These are phyloP conservation scores for Penicillium sp. DNA, from an alignment of 2,329 filamentous ascomycete genomes.

Conservation along the genomic window DNA sequence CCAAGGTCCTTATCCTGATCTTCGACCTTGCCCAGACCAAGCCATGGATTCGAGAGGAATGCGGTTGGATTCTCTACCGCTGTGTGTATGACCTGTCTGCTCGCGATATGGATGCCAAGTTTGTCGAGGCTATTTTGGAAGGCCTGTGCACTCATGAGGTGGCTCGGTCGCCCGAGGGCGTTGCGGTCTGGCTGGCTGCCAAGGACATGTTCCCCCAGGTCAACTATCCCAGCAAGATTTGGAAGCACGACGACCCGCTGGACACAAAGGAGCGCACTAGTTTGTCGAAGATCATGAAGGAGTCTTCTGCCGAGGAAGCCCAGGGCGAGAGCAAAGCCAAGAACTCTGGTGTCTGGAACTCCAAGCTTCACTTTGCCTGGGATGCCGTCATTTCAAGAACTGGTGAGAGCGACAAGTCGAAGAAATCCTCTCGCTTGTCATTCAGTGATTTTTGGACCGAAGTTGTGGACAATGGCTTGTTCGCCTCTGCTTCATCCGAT, in stretches of 20 bases:
- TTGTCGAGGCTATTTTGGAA: constrained; percentile 63
- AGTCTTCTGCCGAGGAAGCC: constrained; percentile 45
- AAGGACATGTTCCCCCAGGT: constrained; percentile 64
- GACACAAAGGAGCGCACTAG: constrained; percentile 65
- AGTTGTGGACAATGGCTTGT: constrained; percentile 81
- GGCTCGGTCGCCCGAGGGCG: constrained; percentile 79
- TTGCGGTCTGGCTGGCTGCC: constrained; percentile 81
- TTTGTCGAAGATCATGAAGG: constrained; percentile 76
- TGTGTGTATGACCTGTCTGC: constrained; percentile 59
- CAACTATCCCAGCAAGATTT: constrained; percentile 67
- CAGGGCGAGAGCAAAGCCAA: constrained; percentile 33
- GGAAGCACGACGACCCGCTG: constrained; percentile 72
- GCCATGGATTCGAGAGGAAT: constrained; percentile 85
- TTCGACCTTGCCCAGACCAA: constrained; percentile 76
- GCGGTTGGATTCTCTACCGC: constrained; percentile 77
- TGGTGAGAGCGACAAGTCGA: constrained; percentile 33
- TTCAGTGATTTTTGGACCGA: constrained; percentile 84
- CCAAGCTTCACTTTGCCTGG: constrained; percentile 87
- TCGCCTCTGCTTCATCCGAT: constrained; percentile 76
- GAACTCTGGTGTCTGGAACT: constrained; percentile 70
- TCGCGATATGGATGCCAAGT: constrained; percentile 42
- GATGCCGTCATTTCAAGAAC: constrained; percentile 65
- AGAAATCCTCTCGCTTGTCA: constrained; percentile 40
- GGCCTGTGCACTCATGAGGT: constrained; percentile 65
- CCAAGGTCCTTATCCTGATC: constrained; percentile 68